These are phyloP conservation scores for Fermentozyma sake DNA, from an alignment of 1,139 yeast species.

Conservation along the genomic window DNA sequence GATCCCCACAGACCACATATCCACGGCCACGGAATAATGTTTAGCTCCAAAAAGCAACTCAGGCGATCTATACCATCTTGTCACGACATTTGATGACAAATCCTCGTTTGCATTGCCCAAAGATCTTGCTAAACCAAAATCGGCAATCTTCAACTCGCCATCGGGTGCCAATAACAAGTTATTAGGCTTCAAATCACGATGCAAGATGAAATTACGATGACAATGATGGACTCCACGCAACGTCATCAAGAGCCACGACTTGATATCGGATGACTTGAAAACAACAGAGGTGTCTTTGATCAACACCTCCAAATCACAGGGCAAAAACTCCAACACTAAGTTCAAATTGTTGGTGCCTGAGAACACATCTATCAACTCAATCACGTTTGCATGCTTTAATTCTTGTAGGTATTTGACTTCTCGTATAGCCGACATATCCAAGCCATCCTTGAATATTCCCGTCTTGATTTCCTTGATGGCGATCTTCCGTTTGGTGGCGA, in stretches of 20 bases:
- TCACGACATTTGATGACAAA: constrained; percentile 89
- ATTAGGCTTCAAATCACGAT: constrained; percentile 84
- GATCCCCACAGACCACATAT: constrained; percentile 91
- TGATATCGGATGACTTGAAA: constrained; percentile 83
- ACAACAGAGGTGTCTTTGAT: constrained; percentile 76
- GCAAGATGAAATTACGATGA: constrained; percentile 84
- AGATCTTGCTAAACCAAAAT: constrained; percentile 92
- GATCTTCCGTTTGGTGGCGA: constrained; percentile 54
- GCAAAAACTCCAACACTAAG: constrained; percentile 84
- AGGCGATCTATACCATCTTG: constrained; percentile 97
- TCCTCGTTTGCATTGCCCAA: constrained; percentile 76
- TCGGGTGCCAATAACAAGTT: constrained; percentile 78
- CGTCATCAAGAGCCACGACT: constrained; percentile 93
- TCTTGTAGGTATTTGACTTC: constrained; percentile 94
- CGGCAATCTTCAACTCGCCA: constrained; percentile 89
- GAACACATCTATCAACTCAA: constrained; percentile 84
- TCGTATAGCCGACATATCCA: constrained; percentile 95
- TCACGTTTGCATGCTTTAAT: constrained; percentile 74
- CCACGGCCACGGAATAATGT: constrained; percentile 85
- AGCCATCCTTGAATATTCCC: constrained; percentile 90
- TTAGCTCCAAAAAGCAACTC: constrained; percentile 85
- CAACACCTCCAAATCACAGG: constrained; percentile 85
- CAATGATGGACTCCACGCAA: constrained; percentile 92
- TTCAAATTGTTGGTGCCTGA: constrained; percentile 70
- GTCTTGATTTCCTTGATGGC: constrained; percentile 97